Percentiles rank a stretch among this genome's conserved stretches.
phyloP scores from a whole-genome alignment of 371 early-diverging fungal species.

The Mortierella sp. region DNA sequence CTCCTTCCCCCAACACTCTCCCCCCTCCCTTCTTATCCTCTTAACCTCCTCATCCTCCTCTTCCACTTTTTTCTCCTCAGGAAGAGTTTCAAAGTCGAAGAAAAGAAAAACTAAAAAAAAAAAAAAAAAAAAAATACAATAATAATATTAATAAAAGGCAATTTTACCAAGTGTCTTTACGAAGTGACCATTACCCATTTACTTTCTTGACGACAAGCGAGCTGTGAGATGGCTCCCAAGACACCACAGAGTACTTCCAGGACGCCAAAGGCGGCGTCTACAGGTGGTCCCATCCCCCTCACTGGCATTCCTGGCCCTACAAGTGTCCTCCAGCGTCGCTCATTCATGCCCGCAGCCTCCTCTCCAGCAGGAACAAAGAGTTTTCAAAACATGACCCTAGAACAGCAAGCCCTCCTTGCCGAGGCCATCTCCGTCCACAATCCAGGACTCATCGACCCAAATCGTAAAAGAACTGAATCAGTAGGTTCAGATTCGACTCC shows the following conservation, averaged over 20 bases:
- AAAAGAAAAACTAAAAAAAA: neutral
- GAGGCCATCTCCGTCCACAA: constrained; percentile 39
- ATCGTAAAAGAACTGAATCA: constrained; percentile 33
- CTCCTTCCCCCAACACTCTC: too few relatives aligned
- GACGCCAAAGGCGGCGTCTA: constrained; percentile 23
- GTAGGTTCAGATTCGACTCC: constrained; percentile 5
- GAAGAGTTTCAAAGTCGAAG: neutral
- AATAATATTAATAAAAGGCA: constrained; percentile 4
- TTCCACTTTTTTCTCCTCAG: neutral
- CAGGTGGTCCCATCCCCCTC: constrained; percentile 26
- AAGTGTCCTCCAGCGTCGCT: constrained; percentile 33
- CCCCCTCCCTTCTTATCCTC: neutral
- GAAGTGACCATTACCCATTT: neutral
- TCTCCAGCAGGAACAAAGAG: constrained; percentile 18
- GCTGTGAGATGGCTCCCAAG: constrained; percentile 39
- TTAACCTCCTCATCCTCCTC: neutral
- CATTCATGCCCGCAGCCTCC: constrained; percentile 13
- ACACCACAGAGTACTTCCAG: constrained; percentile 41
- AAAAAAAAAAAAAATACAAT: neutral
- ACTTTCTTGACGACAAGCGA: neutral
- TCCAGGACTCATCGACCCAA: constrained; percentile 29
- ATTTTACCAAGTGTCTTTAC: neutral
- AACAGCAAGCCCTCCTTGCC: constrained; percentile 45
- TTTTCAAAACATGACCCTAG: constrained; percentile 39
- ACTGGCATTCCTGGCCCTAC: constrained; percentile 31